A percentile compares a stretch with the other conserved stretches of the same genome.
Conservation (phyloP, 2,329 filamentous ascomycete species). For the Colletotrichum lindemuthianum region DNA sequence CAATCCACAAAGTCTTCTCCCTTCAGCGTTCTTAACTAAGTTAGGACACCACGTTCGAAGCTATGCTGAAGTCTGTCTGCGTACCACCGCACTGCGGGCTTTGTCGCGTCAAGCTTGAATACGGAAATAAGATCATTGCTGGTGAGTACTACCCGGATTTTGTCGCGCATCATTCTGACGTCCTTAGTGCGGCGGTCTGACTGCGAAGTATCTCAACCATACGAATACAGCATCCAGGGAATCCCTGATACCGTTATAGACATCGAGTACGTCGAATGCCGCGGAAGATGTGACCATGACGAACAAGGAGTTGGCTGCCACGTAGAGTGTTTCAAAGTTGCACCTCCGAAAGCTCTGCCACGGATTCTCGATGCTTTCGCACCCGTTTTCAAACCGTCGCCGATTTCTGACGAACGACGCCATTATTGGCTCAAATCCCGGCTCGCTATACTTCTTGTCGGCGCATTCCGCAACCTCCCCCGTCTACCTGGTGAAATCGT, state of each 20-base stretch:
- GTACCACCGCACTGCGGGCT: slow-evolving; percentile 10
- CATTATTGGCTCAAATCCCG: slow-evolving; percentile 1
- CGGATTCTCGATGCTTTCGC: slow-evolving; percentile 1
- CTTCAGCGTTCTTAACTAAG: too few relatives aligned
- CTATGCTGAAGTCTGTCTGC: slow-evolving; percentile 14
- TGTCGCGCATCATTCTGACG: not conserved
- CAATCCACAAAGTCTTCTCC: too few relatives aligned
- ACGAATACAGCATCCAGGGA: slow-evolving; percentile 1
- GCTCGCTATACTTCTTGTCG: not conserved
- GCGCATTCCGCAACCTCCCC: not conserved
- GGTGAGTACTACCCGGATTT: not conserved
- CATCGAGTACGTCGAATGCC: slow-evolving; percentile 13
- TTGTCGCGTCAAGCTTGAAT: slow-evolving; percentile 5
- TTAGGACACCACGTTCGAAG: too few relatives aligned
- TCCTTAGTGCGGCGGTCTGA: not conserved
- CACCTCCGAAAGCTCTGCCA: not conserved
- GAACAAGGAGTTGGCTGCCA: slow-evolving; percentile 13
- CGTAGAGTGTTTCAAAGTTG: not conserved
- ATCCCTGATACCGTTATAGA: not conserved
- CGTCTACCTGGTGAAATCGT: slow-evolving; percentile 8
- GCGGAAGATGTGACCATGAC: slow-evolving; percentile 11
- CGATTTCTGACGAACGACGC: not conserved
- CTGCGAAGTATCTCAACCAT: slow-evolving; percentile 2
- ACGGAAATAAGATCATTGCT: slow-evolving; percentile 9
- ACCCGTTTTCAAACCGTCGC: slow-evolving; percentile 3